Conservation (phyloP, 148 eudicot species). For the Arctostaphylos glauca region DNA sequence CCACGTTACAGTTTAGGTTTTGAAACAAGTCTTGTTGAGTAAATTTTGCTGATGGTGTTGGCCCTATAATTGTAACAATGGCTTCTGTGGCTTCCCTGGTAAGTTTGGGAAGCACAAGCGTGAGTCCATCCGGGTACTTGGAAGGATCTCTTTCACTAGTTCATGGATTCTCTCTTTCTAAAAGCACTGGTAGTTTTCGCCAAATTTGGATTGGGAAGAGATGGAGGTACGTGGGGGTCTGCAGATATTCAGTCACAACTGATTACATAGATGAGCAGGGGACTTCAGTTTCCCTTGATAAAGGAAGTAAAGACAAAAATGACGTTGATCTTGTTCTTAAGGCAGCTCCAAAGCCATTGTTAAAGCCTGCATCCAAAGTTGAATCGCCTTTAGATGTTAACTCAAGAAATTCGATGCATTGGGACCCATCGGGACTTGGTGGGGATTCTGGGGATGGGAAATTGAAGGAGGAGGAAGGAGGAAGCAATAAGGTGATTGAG, state of each 20-base stretch:
- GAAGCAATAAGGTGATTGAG: slow-evolving; percentile 77
- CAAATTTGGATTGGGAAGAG: slow-evolving; percentile 52
- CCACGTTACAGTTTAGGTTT: slow-evolving; percentile 20
- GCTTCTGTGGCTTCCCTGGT: slow-evolving; percentile 88
- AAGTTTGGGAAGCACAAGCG: slow-evolving; percentile 69
- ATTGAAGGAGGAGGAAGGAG: slow-evolving; percentile 36
- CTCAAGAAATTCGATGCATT: slow-evolving; percentile 23
- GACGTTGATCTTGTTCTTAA: slow-evolving; percentile 59
- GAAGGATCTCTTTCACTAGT: slow-evolving; percentile 58
- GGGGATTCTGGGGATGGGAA: slow-evolving; percentile 35
- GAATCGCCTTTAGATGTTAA: slow-evolving; percentile 27
- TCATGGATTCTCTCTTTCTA: slow-evolving; percentile 44
- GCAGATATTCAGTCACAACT: slow-evolving; percentile 71
- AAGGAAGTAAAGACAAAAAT: slow-evolving; percentile 50
- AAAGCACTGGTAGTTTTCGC: slow-evolving; percentile 47
- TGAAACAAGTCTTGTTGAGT: slow-evolving; percentile 7
- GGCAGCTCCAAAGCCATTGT: slow-evolving; percentile 74
- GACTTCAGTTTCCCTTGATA: slow-evolving; percentile 63
- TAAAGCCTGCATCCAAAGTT: slow-evolving; percentile 43
- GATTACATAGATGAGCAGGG: slow-evolving; percentile 74
- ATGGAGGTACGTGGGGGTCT: slow-evolving; percentile 73
- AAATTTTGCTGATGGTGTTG: slow-evolving; percentile 21
- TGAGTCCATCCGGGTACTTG: slow-evolving; percentile 49
- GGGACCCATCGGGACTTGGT: slow-evolving; percentile 34
- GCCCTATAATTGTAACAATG: slow-evolving; percentile 38